phyloP scores from a whole-genome alignment of 2,329 filamentous ascomycete species.

The Colletotrichum sp. region DNA sequence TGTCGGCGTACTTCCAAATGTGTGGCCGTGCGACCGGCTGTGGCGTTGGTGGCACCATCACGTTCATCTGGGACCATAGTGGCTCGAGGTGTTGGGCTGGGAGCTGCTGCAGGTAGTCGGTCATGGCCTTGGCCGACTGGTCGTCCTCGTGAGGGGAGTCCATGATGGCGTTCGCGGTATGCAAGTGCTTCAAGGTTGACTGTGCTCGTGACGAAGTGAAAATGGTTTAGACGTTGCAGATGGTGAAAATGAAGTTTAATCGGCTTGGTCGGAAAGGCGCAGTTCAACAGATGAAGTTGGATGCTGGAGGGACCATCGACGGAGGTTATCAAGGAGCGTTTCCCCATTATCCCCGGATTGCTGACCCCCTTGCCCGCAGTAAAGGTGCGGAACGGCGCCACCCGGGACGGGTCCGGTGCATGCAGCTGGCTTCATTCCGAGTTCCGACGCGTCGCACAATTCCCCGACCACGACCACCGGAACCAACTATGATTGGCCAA shows the following conservation, averaged over 20 bases:
- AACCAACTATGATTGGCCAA: neutral
- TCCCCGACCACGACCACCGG: neutral
- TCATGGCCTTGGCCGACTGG: slow-evolving; percentile 28
- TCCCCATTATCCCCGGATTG: slow-evolving; percentile 5
- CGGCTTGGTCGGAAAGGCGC: neutral
- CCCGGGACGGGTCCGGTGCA: neutral
- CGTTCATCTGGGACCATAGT: slow-evolving; percentile 53
- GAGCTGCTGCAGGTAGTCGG: slow-evolving; percentile 30
- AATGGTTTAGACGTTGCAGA: rapidly evolving
- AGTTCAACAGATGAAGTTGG: neutral
- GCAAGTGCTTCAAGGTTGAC: neutral
- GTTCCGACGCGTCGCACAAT: slow-evolving; percentile 3
- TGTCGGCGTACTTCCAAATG: slow-evolving; percentile 41
- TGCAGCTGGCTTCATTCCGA: neutral
- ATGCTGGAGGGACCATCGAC: neutral
- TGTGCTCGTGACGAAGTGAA: neutral
- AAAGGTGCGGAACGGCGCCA: neutral
- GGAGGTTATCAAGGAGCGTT: neutral
- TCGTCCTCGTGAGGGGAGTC: slow-evolving; percentile 11
- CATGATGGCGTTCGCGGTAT: neutral
- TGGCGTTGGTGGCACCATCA: slow-evolving; percentile 50
- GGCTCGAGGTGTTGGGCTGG: slow-evolving; percentile 40
- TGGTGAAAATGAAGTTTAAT: too few relatives aligned
- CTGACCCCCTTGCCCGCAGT: neutral
- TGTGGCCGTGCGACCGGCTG: slow-evolving; percentile 46